Conservation (phyloP, 495 filamentous ascomycete species). For the Elaphomyces granulatus region DNA sequence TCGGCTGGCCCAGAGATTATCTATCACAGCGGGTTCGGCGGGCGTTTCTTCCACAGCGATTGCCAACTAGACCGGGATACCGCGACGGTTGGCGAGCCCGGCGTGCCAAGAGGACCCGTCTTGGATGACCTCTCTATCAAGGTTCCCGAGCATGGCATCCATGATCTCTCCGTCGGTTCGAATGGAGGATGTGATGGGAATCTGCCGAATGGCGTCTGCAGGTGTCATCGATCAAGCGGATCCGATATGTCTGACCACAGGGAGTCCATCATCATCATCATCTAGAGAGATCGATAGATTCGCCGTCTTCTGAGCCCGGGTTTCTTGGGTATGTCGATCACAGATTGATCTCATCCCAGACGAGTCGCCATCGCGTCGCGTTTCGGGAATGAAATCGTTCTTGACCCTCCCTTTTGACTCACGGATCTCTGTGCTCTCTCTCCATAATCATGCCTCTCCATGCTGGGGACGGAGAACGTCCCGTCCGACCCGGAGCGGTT, state of each 20-base stretch:
- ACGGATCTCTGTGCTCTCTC: constrained; percentile 2
- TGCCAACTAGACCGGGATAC: constrained; percentile 45
- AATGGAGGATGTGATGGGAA: constrained; percentile 22
- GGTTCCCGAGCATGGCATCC: constrained; percentile 33
- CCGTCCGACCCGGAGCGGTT: too few relatives aligned
- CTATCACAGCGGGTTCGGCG: too few relatives aligned
- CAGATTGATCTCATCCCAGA: too few relatives aligned
- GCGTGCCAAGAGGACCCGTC: constrained; percentile 36
- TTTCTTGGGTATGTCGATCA: too few relatives aligned
- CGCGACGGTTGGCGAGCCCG: constrained; percentile 34
- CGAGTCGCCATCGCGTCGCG: too few relatives aligned
- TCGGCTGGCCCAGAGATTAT: too few relatives aligned
- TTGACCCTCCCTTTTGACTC: background rate
- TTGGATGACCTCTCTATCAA: constrained; percentile 36
- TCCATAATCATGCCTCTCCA: background rate
- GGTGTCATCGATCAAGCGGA: too few relatives aligned
- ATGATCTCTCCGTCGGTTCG: constrained; percentile 41
- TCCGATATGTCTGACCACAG: too few relatives aligned
- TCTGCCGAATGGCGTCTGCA: background rate
- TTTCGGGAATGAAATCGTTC: background rate
- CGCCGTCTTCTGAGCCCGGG: too few relatives aligned
- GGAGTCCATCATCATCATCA: too few relatives aligned
- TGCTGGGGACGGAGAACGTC: too few relatives aligned
- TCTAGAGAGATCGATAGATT: too few relatives aligned
- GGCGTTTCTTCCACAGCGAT: constrained; percentile 39